Base-by-base conservation (phyloP, 805 yeast species). In the Cyberlindnera saturnus region DNA sequence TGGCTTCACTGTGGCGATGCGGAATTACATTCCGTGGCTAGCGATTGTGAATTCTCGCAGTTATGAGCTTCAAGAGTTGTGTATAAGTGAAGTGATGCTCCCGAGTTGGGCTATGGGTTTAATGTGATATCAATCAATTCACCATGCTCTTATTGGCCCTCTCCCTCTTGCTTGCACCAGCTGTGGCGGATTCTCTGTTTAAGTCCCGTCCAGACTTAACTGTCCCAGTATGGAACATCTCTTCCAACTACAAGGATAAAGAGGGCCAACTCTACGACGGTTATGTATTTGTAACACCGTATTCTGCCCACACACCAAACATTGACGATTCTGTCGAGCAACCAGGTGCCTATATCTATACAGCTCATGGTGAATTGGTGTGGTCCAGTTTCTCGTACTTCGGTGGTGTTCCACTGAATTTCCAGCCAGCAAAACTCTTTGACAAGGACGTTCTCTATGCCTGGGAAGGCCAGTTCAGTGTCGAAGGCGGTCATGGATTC, bases 341-440 rank as follows among this genome's bases (percentile, higher is more conserved):
- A 41, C 60, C 65, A 14, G 68, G 65, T 32, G 62, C 66, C 10
- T 64, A 66, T 43, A 65, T 66, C 26, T 66, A 55, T 44, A 56
- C 57, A 23, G 58, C 56, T 28, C 39, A 53, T n/a, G 70, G 69
- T 11, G 69, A 64, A 19, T 52, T 66, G 19, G 64, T 65, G 14
- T 66, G 70, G 70, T 62, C 67, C 3, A 66, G 70, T 3, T 65
- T 57, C 47, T 45, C 58, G 5, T 56, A 59, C 46, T 59, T 59
- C 39, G 62, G 66, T 6, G 64, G 60, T 32, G 55, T 64, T 59
- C 55, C 61, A 10, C 45, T 64, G 20, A 62, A 65, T 40, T 61
- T 63, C 45, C 67, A 64, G 44, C 45, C 47, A 23, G 62, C 61
- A 2, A 46, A 37, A n/a, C 34, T 55, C 23, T 39, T 55, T 31